Percentiles rank a stretch among this genome's conserved stretches.
phyloP scores from a whole-genome alignment of 2,329 filamentous ascomycete species.

The Dryadomyces quercus-mongolicae region DNA sequence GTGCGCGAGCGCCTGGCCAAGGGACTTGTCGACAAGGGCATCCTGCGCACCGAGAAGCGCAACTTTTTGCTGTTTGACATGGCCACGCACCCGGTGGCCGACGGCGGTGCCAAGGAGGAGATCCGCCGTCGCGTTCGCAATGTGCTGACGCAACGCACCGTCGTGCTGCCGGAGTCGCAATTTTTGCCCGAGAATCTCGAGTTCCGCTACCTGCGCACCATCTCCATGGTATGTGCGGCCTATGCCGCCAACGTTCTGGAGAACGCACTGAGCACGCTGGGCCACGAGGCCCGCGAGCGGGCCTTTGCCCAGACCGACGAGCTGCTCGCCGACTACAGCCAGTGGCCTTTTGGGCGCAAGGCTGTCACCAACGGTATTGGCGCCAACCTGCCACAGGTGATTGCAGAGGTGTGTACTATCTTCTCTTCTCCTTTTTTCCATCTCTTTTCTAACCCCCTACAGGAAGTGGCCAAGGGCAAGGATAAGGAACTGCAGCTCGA shows the following conservation, averaged over 20 bases:
- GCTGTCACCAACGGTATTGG: constrained; percentile 72
- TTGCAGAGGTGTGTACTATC: constrained; percentile 52
- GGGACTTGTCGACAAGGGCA: constrained; percentile 95
- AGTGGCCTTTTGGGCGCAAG: constrained; percentile 90
- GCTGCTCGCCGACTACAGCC: constrained; percentile 87
- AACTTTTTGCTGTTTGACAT: constrained; percentile 99
- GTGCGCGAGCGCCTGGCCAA: constrained; percentile 95
- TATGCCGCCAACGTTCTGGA: constrained; percentile 97
- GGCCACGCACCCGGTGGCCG: constrained; percentile 95
- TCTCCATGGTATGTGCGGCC: constrained; percentile 93
- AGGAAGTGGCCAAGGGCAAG: constrained; percentile 73
- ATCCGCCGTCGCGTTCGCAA: constrained; percentile 86
- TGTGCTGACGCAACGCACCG: constrained; percentile 84
- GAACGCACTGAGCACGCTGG: constrained; percentile 88
- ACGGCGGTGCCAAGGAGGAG: constrained; percentile 94
- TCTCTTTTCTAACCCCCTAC: constrained; percentile 1
- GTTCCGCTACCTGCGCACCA: constrained; percentile 82
- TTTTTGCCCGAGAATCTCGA: constrained; percentile 92
- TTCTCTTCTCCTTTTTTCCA: background rate
- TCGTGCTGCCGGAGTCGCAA: constrained; percentile 74
- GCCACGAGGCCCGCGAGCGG: constrained; percentile 85
- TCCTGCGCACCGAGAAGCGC: constrained; percentile 94
- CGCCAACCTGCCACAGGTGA: constrained; percentile 79
- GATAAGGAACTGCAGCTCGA: constrained; percentile 95
- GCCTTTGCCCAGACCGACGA: constrained; percentile 97